Evolutionary conservation across 2,329 filamentous ascomycete species (phyloP), one percentile per base, ranked within the genome.

Genomic region (Cladosporium sp.): DNA sequence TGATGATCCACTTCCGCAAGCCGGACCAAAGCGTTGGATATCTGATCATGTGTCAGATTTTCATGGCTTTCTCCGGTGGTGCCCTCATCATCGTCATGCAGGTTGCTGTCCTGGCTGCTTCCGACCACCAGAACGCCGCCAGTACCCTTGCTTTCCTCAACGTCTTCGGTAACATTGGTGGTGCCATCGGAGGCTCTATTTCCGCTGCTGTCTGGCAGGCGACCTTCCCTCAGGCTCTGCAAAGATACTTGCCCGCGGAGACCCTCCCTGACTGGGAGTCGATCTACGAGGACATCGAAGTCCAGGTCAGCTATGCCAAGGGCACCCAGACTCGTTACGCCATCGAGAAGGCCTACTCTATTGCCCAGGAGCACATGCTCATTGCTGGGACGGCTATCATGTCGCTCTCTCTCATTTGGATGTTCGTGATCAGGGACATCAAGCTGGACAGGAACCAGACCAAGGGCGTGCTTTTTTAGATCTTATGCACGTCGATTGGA

Each of bases 261-360:
- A 61, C 64, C 0, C 65, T 66, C 34, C 58, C 59, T 3, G 59
- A 73, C 18, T 43, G 20, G 20, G 8, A 24, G 4, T 58, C 64
- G 17, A 61, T 68, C 27, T 72, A 69, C 41, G 63, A 56, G 8
- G 57, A 61, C 27, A 47, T 73, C n/a, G 54, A 53, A 0, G 56
- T 57, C 4, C 71, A 73, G 58, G 56, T 70, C 11, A 54, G 54
- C 17, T 79, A 74, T 54, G 61, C 66, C 0, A 58, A 71, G 20
- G 70, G 73, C 8, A 73, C 62, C 11, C 64, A 68, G 0, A 69
- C 66, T 18, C 64, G 76, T 12, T 55, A 65, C 13, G 77, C 68
- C 2, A 76, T 77, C 50, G 69, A 75, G 37, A 53, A 67, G 42
- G 63, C 75, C 0, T 80, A 79, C 53, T 54, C 47, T 1, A 24